Evolutionary conservation across 1,139 yeast genomes (phyloP), one percentile per base, ranked within the genome.

Genomic region (Debaryomycetaceae sp.): DNA sequence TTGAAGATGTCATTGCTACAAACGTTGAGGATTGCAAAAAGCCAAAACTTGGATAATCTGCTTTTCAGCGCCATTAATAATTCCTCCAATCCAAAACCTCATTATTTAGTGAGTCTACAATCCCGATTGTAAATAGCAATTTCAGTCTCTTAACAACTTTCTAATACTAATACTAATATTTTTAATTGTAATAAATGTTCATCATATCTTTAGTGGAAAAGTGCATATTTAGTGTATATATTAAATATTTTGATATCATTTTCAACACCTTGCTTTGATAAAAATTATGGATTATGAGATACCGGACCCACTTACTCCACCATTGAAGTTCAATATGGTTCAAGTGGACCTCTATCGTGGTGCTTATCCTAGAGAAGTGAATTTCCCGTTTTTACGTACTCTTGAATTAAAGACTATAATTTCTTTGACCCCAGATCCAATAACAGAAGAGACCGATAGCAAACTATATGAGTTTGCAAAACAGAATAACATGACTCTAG

Each of bases 321-420:
- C 98, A 1, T 70, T 89, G 45, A 73, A 89, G 48, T 92, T 85
- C 62, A 81, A 81, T 37, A 72, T 79, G 6, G 80, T 89, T 1
- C 87, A 85, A 52, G 79, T 86, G 1, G 71, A 76, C 40, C 66
- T 91, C 4, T 86, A 81, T 54, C 68, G 98, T 37, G 98, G 98
- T 0, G 84, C 95, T 1, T 87, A 86, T 52, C 98, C 98, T 1
- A 74, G 94, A 40, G 79, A 79, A 38, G 75, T 83, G 42, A 89
- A 88, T 56, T 72, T 77, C 43, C 73, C 81, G n/a, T 92, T 84
- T 55, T 66, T 92, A n/a, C 67, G 74, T 48, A 73, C 88, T 26
- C 70, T 89, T 30, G 67, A 75, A 33, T 69, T 92, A 40, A 81
- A 74, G 53, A 85, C 92, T 7, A 82, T 92, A 38, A 70, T 92